Base-by-base conservation (phyloP, 2,329 filamentous ascomycete species). In the Microascus cirrosus region DNA sequence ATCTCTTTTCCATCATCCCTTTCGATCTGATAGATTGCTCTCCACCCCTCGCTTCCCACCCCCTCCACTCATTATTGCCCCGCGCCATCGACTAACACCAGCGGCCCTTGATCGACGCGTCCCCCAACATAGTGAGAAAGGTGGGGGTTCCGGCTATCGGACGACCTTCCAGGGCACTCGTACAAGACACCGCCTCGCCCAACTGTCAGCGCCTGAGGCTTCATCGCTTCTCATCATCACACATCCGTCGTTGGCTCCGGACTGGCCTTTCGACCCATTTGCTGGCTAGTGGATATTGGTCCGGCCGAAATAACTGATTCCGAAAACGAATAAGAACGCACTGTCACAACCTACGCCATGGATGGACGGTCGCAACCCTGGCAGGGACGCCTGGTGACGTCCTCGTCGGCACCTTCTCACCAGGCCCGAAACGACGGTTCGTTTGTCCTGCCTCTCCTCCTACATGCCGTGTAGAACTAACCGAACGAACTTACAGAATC, bases 401-500 rank as follows among this genome's bases (percentile, higher is more conserved):
- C 34, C 24, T 54, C 34, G 20, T 36, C 53, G 18, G 53, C 53
- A 13, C 53, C 53, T 10, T 51, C 57, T 15, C 52, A 53, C 36
- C 53, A 52, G 20, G 34, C 20, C 24, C 56, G 56, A 25, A 48
- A 53, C 22, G 51, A 58, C 52, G 56, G 51, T 58, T 18, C 28
- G 39, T 54, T 24, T 18, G n/a, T 32, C 20, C 10, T 22, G 35
- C 25, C 56, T 18, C 24, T 55, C 22, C 52, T 20, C 3, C 51
- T 28, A 3, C 51, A 32, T 32, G 22, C n/a, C 35, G 22, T 35
- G 25, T 12, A 28, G 48, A 11, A 34, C 42, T 56, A 51, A 56
- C 53, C 42, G 51, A 24, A 51, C 53, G 15, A 15, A n/a, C 13
- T 22, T 12, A 4, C 48, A 92, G 94, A 97, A 75, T 96, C 94